These are phyloP conservation scores for Gossypium bickii DNA, from an alignment of 345 rosid genomes.

Conservation along the genomic window DNA sequence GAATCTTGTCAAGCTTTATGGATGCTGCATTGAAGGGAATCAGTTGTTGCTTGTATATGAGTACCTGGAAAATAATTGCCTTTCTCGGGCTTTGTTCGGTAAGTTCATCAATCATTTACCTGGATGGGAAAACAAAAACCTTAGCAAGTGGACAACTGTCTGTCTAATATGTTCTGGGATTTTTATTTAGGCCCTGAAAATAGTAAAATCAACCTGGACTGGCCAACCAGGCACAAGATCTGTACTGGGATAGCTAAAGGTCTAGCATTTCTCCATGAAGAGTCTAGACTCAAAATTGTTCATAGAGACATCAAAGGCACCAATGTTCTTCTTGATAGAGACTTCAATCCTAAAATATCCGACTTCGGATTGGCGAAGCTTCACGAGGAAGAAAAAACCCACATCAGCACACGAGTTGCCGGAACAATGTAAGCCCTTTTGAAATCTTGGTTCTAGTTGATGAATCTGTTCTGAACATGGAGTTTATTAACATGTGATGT, in stretches of 20 bases:
- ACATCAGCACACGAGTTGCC: slow-evolving; percentile 47
- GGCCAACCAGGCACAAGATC: slow-evolving; percentile 43
- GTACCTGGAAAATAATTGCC: slow-evolving; percentile 66
- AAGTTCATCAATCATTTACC: slow-evolving; percentile 20
- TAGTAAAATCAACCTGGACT: slow-evolving; percentile 32
- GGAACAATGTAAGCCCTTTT: slow-evolving; percentile 44
- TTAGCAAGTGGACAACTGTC: neutral
- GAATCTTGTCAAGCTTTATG: slow-evolving; percentile 63
- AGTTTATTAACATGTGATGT: too few relatives aligned
- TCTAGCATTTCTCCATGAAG: slow-evolving; percentile 55
- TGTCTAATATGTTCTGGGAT: neutral
- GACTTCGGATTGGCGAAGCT: slow-evolving; percentile 59
- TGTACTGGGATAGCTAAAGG: slow-evolving; percentile 61
- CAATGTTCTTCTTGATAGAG: slow-evolving; percentile 42
- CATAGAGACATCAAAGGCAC: slow-evolving; percentile 57
- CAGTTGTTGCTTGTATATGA: slow-evolving; percentile 59
- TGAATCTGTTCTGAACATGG: neutral
- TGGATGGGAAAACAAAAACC: neutral
- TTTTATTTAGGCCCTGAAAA: slow-evolving; percentile 19
- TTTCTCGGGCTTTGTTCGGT: slow-evolving; percentile 56
- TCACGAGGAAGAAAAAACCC: slow-evolving; percentile 40
- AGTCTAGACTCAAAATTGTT: slow-evolving; percentile 43
- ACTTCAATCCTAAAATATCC: slow-evolving; percentile 50
- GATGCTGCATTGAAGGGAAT: slow-evolving; percentile 62
- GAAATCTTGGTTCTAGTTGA: neutral